Evolutionary conservation across 176 grass and related monocot genomes (phyloP), one percentile per base, ranked within the genome.

Genomic region (Musa acuminata): DNA sequence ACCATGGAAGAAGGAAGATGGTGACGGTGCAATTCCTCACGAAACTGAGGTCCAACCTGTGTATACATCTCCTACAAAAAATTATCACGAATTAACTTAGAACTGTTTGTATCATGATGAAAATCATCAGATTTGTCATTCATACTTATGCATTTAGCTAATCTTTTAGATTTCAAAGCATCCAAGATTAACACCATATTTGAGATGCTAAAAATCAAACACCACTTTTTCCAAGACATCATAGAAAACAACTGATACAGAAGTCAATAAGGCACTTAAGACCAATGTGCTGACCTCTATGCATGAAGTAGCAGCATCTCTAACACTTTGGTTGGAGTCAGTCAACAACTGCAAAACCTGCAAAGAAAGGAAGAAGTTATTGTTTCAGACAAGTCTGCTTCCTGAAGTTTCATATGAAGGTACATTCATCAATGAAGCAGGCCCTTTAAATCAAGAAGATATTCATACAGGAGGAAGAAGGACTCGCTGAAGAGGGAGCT

Each of bases 21-120:
- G 81, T 98, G 86, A n/a, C 95, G 86, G 77, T 98, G 95, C 79
- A 98, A 77, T 74, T 98, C 95, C 84, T 98, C 95, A 82, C 86
- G 85, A 80, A 98, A 98, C 29, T 98, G 95, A 78, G 95, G 68
- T 49, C 95, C 95, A 82, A 93, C 85, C 25, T 98, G 80, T 62
- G 26, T 87, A 80, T 94, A 94, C 86, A 98, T 93, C 71, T 93
- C 95, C 95, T 98, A 80, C 79, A 86, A 52, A 57, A 25, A 84
- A 71, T 16, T 26, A 14, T 0, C 10, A 27, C 14, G 17, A 55
- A 29, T 9, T 29, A 55, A 26, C 23, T 54, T 55, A 51, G 67
- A 10, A 50, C 52, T 55, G 22, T 27, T 29, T 55, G 55, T n/a
- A n/a, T 71, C 26, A 43, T 51, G 12, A 52, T 43, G 8, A 69